Base-by-base conservation (phyloP, 805 yeast genomes). In the Torulaspora indica region DNA sequence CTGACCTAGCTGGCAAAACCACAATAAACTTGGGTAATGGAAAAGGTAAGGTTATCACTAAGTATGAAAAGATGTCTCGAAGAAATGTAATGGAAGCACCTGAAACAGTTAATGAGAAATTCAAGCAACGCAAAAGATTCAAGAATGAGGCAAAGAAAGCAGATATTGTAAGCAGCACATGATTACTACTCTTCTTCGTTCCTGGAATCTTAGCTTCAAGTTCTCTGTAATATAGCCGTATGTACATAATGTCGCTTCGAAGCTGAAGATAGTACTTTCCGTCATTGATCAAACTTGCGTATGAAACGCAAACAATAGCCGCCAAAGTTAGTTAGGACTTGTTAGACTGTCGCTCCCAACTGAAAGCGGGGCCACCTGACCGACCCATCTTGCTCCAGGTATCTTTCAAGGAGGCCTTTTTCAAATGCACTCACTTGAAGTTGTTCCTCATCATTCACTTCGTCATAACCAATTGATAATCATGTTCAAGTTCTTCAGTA, bases 1-100 rank as follows among this genome's bases (percentile, higher is more conserved):
- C 45, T 5, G 45, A 44, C 24, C 67, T 72, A 14, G 48, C 40
- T 8, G 55, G 53, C 5, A 59, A 58, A 42, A 51, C 60, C 12
- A 57, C 63, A 17, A 68, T 82, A 24, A 83, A 83, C 55, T 54
- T 76, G 0, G 96, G 97, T n/a, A 83, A 83, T 59, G 97, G 97
- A 0, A 63, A 66, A 23, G 95, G 93, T 1, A 73, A 79, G 40
- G 69, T 76, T n/a, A 71, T 71, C 38, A 68, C 71, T 10, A 69
- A 64, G 13, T 86, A 89, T 58, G 72, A 74, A 4, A 82, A 84
- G 6, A 61, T 88, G 32, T 54, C 56, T 8, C 61, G 78, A 20
- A 72, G 96, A 45, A 77, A 74, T 12, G 64, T 75, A 35, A 71
- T 79, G 47, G 91, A 82, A 13, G 59, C 83, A 1, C 82, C 78